Base-by-base conservation (phyloP, 345 rosid genomes). In the Brassica incana region DNA sequence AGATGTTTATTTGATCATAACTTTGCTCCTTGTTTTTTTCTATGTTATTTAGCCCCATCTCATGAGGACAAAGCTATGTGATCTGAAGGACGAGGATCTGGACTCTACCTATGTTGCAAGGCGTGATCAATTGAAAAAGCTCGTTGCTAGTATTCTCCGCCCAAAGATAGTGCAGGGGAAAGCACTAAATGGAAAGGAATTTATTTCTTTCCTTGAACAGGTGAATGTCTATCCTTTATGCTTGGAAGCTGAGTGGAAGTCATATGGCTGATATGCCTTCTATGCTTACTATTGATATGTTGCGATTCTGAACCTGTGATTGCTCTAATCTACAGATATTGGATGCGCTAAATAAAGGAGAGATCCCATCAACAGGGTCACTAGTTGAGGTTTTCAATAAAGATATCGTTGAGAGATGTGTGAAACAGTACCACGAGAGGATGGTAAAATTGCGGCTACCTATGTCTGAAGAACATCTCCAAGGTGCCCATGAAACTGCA, bases 311-410 rank as follows among this genome's bases (percentile, higher is more conserved):
- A 52, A 36, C n/a, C 2, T 72, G 27, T 77, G 67, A 12, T 64
- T 9, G 66, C 25, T 81, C 67, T 45, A 58, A 71, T 75, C 82
- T 86, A 73, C 89, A 96, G 99, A 96, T 96, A 77, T 90, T 96
- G 56, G 97, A 93, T 80, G 99, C 99, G 35, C 83, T 96, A 83
- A 96, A 96, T 81, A 96, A 96, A 84, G 99, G 99, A 70, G 98
- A 96, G 85, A 96, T 96, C 80, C 99, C 99, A 82, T 88, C 99
- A 60, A 96, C 99, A 32, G 99, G 99, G 74, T 96, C 98, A 72
- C 88, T 96, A 30, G 99, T 96, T 81, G 98, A 96, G 91, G 86
- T 93, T 80, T 96, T 96, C 84, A 96, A 96, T 72, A 96, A 92
- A 85, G 97, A 83, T 75, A 96, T 96, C 71, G 88, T 96, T 66